phyloP scores from a whole-genome alignment of 768 basidiomycete species.

The Roridomyces roridus region DNA sequence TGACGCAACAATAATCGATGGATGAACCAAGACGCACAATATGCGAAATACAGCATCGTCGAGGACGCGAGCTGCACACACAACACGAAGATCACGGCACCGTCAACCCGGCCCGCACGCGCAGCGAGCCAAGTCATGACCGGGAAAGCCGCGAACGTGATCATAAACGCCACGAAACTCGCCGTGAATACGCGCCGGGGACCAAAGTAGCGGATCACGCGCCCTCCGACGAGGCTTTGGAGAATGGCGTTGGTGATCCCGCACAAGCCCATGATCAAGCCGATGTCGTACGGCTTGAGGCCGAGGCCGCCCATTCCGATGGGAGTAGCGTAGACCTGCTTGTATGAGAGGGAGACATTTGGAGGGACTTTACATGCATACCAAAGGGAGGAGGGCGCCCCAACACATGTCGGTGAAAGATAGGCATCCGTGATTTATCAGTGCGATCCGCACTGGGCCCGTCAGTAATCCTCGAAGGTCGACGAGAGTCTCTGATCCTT shows the following conservation, averaged over 20 bases:
- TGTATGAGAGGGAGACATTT: background rate
- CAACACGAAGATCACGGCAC: constrained; percentile 36
- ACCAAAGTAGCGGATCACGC: constrained; percentile 59
- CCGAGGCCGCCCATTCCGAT: constrained; percentile 5
- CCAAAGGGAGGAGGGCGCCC: background rate
- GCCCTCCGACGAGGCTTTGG: constrained; percentile 57
- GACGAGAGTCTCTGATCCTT: background rate
- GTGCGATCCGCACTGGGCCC: background rate
- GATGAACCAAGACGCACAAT: background rate
- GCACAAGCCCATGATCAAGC: constrained; percentile 49
- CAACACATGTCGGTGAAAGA: background rate
- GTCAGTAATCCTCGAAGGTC: background rate
- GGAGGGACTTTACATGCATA: background rate
- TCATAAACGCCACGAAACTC: constrained; percentile 34
- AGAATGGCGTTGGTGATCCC: constrained; percentile 60
- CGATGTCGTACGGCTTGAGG: constrained; percentile 38
- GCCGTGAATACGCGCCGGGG: constrained; percentile 53
- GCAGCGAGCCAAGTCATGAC: constrained; percentile 39
- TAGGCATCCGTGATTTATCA: background rate
- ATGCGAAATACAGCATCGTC: background rate
- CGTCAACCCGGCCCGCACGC: constrained; percentile 40
- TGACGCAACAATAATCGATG: too few relatives aligned
- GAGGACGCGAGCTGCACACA: constrained; percentile 38
- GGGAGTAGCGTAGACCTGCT: constrained; percentile 7
- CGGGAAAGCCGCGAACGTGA: constrained; percentile 40